phyloP scores from a whole-genome alignment of 2,329 filamentous ascomycete species.

The Pyrenophora tritici-repentis region DNA sequence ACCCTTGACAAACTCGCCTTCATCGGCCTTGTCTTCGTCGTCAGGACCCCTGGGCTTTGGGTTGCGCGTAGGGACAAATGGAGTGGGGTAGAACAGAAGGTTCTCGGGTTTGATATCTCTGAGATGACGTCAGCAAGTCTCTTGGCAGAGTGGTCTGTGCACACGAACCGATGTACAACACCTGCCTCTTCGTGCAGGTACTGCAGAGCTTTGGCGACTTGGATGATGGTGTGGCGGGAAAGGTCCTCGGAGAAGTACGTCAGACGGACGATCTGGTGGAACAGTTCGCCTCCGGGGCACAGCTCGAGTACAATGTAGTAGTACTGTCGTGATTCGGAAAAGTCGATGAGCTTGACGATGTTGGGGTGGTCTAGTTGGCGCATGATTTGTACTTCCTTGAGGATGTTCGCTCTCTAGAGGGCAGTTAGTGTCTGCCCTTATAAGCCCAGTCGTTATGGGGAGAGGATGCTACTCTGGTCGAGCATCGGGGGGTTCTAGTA shows the following conservation, averaged over 20 bases:
- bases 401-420: slow-evolving; percentile 85
- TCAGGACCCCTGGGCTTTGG: slow-evolving; percentile 82
- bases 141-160: slow-evolving; percentile 6
- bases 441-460: slow-evolving; percentile 23
- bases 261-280: slow-evolving; percentile 96
- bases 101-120: slow-evolving; percentile 99
- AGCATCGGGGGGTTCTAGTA: slow-evolving; percentile 32
- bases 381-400: slow-evolving; percentile 99
- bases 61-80: slow-evolving; percentile 77
- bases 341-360: slow-evolving; percentile 90
- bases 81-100: slow-evolving; percentile 86
- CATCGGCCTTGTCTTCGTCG: slow-evolving; percentile 96
- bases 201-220: slow-evolving; percentile 91
- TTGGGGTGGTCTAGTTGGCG: slow-evolving; percentile 95
- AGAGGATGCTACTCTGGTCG: slow-evolving; percentile 38
- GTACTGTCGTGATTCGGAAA: slow-evolving; percentile 90
- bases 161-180: slow-evolving; percentile 88
- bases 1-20: slow-evolving; percentile 87
- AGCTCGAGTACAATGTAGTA: slow-evolving; percentile 98
- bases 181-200: slow-evolving; percentile 94
- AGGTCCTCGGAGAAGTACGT: slow-evolving; percentile 98
- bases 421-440: slow-evolving; percentile 49
- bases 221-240: slow-evolving; percentile 89
- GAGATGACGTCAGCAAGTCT: slow-evolving; percentile 45
- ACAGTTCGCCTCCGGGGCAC: slow-evolving; percentile 92